Percentiles rank a stretch among this genome's conserved stretches.
Conservation (phyloP, 2,329 filamentous ascomycete genomes). For the Cyphellophora attinorum region DNA sequence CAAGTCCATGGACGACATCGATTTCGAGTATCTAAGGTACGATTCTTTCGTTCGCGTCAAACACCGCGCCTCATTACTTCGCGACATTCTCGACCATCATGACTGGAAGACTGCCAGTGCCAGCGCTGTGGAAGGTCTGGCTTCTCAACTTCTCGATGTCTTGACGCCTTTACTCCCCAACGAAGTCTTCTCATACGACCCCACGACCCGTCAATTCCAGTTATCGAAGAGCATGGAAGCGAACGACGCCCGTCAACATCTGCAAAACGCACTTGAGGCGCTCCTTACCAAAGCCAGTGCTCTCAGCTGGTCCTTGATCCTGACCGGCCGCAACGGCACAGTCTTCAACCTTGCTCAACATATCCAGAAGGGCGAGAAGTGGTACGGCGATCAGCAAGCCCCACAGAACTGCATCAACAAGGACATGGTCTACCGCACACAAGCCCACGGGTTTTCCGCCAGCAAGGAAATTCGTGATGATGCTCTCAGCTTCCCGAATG, state of each 20-base stretch:
- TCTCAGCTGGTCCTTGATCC: neutral
- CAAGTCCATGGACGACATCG: neutral
- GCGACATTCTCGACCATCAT: neutral
- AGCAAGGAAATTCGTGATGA: neutral
- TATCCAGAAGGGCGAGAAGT: neutral
- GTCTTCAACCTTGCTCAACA: neutral
- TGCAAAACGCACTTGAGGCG: neutral
- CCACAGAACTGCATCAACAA: neutral
- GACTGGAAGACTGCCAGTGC: neutral
- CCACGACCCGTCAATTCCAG: neutral
- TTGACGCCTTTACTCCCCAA: neutral
- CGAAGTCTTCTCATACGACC: neutral
- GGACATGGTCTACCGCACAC: neutral
- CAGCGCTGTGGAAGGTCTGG: neutral
- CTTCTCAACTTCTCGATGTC: neutral
- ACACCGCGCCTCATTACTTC: neutral
- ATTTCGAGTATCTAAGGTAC: neutral
- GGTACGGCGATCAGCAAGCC: neutral
- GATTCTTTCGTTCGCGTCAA: neutral
- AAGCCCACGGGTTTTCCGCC: neutral
- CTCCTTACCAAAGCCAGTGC: neutral
- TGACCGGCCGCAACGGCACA: neutral
- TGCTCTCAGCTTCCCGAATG: neutral
- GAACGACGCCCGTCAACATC: neutral
- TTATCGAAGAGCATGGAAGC: neutral